Evolutionary conservation across 768 basidiomycete species (phyloP).

Genomic region (Suillus cothurnatus): DNA sequence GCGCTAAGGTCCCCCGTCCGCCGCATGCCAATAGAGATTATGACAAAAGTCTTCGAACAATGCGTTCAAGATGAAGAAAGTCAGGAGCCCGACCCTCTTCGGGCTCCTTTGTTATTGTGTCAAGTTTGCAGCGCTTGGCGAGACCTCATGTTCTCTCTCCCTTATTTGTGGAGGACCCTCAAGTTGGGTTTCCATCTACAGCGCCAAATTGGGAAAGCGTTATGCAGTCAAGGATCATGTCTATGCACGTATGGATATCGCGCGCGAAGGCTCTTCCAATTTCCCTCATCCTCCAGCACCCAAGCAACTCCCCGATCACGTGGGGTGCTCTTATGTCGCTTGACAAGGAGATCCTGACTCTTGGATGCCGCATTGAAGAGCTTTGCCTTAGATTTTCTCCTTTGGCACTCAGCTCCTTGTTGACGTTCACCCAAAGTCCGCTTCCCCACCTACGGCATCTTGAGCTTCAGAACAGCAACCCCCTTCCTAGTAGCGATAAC

Average conservation of each 20-base stretch:
- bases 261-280: conserved; percentile 32
- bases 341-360: conserved; percentile 31
- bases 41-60: conserved; percentile 28
- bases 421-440: conserved; percentile 29
- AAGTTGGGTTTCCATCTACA: conserved; percentile 26
- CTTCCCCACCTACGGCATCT: conserved; percentile 27
- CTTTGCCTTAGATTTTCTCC: conserved; percentile 26
- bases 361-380: conserved; percentile 21
- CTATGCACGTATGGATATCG: conserved; percentile 33
- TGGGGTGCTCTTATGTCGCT: conserved; percentile 32
- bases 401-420: conserved; percentile 25
- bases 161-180: conserved; percentile 26
- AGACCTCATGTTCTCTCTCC: conserved; percentile 30
- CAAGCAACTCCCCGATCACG: conserved; percentile 23
- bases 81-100: conserved; percentile 15
- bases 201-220: conserved; percentile 26
- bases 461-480: conserved; percentile 29
- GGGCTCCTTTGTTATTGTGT: conserved; percentile 26
- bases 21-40: conserved; percentile 34
- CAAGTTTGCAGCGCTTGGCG: conserved; percentile 36
- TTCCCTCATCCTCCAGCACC: conserved; percentile 26
- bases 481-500: conserved; percentile 25
- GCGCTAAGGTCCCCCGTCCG: conserved; percentile 32
- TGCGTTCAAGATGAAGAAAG: conserved; percentile 18
- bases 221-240: conserved; percentile 28